Evolutionary conservation across 768 basidiomycete genomes (phyloP), one percentile per base, ranked within the genome.

Genomic region (Myochromella boudieri): DNA sequence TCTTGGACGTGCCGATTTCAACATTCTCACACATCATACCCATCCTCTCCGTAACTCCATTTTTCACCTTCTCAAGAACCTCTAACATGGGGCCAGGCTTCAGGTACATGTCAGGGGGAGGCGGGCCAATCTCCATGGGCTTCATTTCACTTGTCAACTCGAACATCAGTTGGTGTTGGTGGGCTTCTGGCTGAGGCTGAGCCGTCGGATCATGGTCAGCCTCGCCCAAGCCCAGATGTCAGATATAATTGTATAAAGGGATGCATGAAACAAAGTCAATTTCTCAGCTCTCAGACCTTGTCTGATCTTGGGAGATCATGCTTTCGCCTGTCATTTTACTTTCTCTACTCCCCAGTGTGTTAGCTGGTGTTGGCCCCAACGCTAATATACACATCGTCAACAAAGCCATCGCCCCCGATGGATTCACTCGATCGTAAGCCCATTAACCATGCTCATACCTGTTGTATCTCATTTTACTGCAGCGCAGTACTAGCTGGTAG

Each of bases 391-490:
- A 61, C 37, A 59, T 74, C 40, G 52, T 57, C 17, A 75, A 74
- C 57, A 66, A 61, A 46, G 48, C 56, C 9, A 69, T 75, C 33
- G 54, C 68, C 5, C 73, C 73, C 0, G 73, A 75, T 55, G 73
- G 73, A 20, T 72, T 65, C 42, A 22, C 33, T 54, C 59, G 73
- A 48, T 59, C 64, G 67, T 69, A 29, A 33, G 69, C 59, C 15
- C n/a, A n/a, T n/a, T n/a, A n/a, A n/a, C 2, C 22, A 5, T 21
- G 37, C 14, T 9, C 15, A 2, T 4, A 15, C 7, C 26, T 5
- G 11, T 27, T 27, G 6, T 28, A 14, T 10, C 9, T 22, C 20
- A 38, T 17, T n/a, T 5, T 4, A 5, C 11, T 20, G 10, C 17
- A 64, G 62, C 6, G 55, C 60, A 18, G 62, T 62, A 10, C 45